Conservation (phyloP, 2,329 filamentous ascomycete genomes). For the Coniochaeta prunicola region DNA sequence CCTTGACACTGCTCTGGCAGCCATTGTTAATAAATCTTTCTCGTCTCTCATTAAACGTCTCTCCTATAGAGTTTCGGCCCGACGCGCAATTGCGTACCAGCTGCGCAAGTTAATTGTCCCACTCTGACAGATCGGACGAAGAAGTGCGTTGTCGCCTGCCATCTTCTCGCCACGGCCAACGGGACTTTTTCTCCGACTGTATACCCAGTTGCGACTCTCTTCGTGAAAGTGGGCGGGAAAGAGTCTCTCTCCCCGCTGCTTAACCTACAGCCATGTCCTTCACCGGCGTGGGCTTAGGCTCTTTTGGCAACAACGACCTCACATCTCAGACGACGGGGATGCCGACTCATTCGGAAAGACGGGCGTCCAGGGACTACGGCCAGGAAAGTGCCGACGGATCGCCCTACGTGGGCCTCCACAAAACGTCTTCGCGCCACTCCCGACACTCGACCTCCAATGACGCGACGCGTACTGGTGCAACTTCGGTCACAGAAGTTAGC, state of each 20-base stretch:
- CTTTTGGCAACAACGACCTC: conserved; percentile 41
- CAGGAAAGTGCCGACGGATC: conserved; percentile 18
- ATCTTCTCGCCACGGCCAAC: background rate
- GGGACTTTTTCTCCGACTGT: background rate
- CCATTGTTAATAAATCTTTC: background rate
- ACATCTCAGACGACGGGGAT: conserved; percentile 35
- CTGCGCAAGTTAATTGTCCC: background rate
- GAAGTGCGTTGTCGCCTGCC: background rate
- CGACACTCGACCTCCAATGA: conserved; percentile 11
- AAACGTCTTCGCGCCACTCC: conserved; percentile 6
- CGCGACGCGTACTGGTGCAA: conserved; percentile 23
- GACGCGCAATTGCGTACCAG: background rate
- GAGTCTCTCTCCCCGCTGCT: background rate
- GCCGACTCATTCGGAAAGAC: conserved; percentile 14
- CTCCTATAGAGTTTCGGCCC: background rate
- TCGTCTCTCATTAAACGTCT: background rate
- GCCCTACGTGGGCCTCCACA: conserved; percentile 3
- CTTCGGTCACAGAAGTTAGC: conserved; percentile 28
- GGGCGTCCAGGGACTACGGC: conserved; percentile 11
- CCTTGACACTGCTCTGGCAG: background rate
- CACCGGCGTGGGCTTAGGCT: conserved; percentile 26
- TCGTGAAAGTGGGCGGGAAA: background rate
- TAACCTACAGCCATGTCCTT: conserved; percentile 33
- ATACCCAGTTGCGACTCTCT: background rate
- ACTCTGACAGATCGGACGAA: background rate